A percentile compares a stretch with the other conserved stretches of the same genome.
Evolutionary conservation across 139 green algal genomes (phyloP).

Genomic region (Micromonas commoda): DNA sequence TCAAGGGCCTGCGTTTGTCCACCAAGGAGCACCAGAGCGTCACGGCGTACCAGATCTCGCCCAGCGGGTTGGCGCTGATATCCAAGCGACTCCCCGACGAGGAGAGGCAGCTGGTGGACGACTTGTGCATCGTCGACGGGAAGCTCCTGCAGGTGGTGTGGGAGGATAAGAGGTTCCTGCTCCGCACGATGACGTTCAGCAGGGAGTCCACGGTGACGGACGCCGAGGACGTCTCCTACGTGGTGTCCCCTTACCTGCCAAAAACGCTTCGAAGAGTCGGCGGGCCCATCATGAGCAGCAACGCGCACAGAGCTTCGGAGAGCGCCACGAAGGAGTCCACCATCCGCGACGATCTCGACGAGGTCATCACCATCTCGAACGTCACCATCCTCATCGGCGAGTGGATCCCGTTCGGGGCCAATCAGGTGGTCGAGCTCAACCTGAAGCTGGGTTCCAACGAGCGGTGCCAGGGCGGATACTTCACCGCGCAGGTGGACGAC

Average conservation of each 20-base stretch:
- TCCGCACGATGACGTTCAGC: conserved; percentile 10
- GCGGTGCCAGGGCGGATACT: conserved; percentile 31
- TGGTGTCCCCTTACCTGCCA: conserved; percentile 26
- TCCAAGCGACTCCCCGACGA: conserved; percentile 22
- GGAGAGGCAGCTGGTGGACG: conserved; percentile 28
- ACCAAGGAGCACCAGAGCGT: conserved; percentile 29
- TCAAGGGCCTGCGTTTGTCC: conserved; percentile 12
- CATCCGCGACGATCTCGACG: conserved; percentile 32
- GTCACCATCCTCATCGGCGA: conserved; percentile 28
- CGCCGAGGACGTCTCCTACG: conserved; percentile 28
- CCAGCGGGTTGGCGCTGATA: conserved; percentile 9
- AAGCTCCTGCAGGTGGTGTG: conserved; percentile 24
- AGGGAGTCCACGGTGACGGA: conserved; percentile 25
- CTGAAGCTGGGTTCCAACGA: conserved; percentile 28
- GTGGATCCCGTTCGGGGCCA: conserved; percentile 34
- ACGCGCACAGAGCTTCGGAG: conserved; percentile 24
- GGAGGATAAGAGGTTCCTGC: conserved; percentile 25
- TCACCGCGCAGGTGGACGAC: conserved; percentile 31
- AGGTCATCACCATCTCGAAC: conserved; percentile 33
- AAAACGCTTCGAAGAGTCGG: conserved; percentile 11
- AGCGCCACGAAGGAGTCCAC: conserved; percentile 25
- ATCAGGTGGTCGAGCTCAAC: conserved; percentile 33
- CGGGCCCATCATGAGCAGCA: conserved; percentile 10
- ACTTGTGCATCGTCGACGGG: conserved; percentile 23
- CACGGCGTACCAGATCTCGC: conserved; percentile 24